phyloP scores from a whole-genome alignment of 768 basidiomycete genomes.

The Rhizopogon roseolus region DNA sequence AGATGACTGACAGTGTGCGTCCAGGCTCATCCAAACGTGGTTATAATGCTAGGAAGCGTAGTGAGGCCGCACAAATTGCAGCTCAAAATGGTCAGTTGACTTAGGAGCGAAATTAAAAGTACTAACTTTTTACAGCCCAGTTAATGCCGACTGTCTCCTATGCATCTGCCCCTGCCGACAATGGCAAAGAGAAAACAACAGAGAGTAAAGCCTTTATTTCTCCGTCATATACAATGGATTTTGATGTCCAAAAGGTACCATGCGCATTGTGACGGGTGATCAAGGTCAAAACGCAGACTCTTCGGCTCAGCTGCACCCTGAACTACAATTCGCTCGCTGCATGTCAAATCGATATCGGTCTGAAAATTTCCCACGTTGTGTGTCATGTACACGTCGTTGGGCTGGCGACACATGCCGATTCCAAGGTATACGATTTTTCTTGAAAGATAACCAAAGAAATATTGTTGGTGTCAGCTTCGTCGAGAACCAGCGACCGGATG shows the following conservation, averaged over 20 bases:
- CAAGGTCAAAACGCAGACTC: constrained; percentile 24
- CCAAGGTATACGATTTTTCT: constrained; percentile 77
- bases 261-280: constrained; percentile 28
- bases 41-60: constrained; percentile 69
- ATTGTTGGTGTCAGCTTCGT: constrained; percentile 69
- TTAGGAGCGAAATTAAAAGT: constrained; percentile 8
- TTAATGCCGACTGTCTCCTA: constrained; percentile 42
- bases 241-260: constrained; percentile 12
- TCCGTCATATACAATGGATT: background rate
- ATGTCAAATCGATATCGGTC: constrained; percentile 77
- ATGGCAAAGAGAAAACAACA: constrained; percentile 41
- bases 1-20: constrained; percentile 8
- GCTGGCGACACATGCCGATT: constrained; percentile 86
- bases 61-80: constrained; percentile 60
- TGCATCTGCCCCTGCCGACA: constrained; percentile 30
- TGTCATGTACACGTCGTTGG: constrained; percentile 83
- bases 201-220: constrained; percentile 27
- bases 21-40: constrained; percentile 53
- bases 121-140: constrained; percentile 32
- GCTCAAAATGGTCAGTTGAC: constrained; percentile 53
- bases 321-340: constrained; percentile 75
- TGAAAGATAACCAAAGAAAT: constrained; percentile 53
- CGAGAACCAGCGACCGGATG: constrained; percentile 54
- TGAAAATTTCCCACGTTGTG: constrained; percentile 74
- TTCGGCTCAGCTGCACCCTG: constrained; percentile 44